Base-by-base conservation (phyloP, 116 monocot species). In the Zostera marina region DNA sequence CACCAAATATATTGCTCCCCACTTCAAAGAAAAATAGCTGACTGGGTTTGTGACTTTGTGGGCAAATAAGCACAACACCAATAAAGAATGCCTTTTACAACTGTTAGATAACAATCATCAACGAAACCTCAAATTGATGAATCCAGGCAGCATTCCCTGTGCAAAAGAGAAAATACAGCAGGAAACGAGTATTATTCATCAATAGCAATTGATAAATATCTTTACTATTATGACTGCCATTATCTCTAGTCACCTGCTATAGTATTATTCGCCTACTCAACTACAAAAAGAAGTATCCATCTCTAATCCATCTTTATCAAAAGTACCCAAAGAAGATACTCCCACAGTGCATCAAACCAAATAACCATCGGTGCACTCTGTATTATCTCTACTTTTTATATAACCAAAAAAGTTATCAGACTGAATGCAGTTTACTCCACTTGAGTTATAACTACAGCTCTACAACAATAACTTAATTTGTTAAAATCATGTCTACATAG, bases 161-260 rank as follows among this genome's bases (percentile, higher is more conserved):
- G 10, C 38, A 55, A 74, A 41, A 65, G 47, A 62, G 54, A 47
- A 75, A 74, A 68, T 74, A 63, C 65, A 75, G 47, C 47, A 66
- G 57, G 61, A 53, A 73, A 72, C 23, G 57, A 70, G 55, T 56
- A 46, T 59, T 58, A 12, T 67, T 78, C 73, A 70, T 67, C 32
- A 32, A 32, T 32, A 32, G 48, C 52, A 59, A 72, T 56, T 49
- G 66, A 59, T 63, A 72, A 61, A 67, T 59, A 69, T 70, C 62
- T 56, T 46, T 64, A 70, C 68, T 66, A 65, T 52, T 66, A 77
- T 24, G 25, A 17, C 43, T 56, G 25, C 56, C 58, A 67, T 47
- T 16, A 43, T 24, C 67, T 52, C 74, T 67, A 66, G 22, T 59
- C 32, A 59, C 45, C 38, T 59, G 58, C 44, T 66, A 52, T 56